These are phyloP conservation scores for Ulvella scutata DNA, from an alignment of 139 green algal species.

Conservation along the genomic window DNA sequence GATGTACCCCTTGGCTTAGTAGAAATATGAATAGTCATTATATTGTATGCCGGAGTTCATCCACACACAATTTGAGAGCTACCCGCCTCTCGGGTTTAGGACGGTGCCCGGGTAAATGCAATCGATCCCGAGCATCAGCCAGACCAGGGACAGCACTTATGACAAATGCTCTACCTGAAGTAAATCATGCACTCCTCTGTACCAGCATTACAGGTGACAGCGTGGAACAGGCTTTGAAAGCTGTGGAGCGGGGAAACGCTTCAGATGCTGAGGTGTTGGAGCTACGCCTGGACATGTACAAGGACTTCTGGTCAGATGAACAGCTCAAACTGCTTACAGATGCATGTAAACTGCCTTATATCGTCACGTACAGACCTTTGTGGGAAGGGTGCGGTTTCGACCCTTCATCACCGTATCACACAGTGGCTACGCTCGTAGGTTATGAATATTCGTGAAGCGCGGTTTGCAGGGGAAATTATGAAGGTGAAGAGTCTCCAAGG, in stretches of 20 bases:
- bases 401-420: not conserved
- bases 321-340: slow-evolving; percentile 47
- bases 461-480: slow-evolving; percentile 62
- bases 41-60: no score
- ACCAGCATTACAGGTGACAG: slow-evolving; percentile 51
- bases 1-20: no score
- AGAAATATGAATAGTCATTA: no score
- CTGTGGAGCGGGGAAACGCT: slow-evolving; percentile 40
- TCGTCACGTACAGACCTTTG: slow-evolving; percentile 67
- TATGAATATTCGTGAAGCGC: not conserved
- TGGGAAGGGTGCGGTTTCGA: slow-evolving; percentile 71
- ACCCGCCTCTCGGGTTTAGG: no score
- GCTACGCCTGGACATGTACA: slow-evolving; percentile 73
- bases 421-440: not conserved
- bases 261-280: slow-evolving; percentile 68
- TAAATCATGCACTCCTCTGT: slow-evolving; percentile 25
- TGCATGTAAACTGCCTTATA: slow-evolving; percentile 41
- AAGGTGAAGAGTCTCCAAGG: slow-evolving; percentile 49
- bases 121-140: no score
- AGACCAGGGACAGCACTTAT: no score
- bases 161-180: no score
- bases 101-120: no score
- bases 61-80: no score
- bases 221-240: slow-evolving; percentile 36
- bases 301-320: slow-evolving; percentile 29